phyloP scores from a whole-genome alignment of 2,329 filamentous ascomycete genomes.

The Zelopaecilomyces penicillatus region DNA sequence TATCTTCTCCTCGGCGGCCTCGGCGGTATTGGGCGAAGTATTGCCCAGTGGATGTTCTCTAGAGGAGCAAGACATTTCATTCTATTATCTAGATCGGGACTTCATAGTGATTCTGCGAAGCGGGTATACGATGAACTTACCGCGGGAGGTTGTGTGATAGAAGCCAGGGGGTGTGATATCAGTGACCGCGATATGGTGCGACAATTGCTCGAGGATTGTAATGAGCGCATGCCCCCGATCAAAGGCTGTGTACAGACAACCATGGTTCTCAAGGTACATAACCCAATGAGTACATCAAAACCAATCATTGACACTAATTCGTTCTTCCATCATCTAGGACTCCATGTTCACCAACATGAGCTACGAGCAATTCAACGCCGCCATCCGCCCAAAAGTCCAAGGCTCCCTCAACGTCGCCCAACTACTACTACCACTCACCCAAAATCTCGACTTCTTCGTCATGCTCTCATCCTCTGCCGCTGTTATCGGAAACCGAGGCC shows the following conservation, averaged over 20 bases:
- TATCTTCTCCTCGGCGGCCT: slow-evolving; percentile 3
- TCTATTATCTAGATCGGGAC: slow-evolving; percentile 2
- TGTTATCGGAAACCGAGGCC: slow-evolving; percentile 24
- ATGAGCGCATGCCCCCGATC: slow-evolving; percentile 11
- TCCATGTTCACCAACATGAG: slow-evolving; percentile 13
- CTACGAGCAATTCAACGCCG: slow-evolving; percentile 19
- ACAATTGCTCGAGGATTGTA: neutral
- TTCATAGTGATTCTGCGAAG: slow-evolving; percentile 1
- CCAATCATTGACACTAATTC: too few relatives aligned
- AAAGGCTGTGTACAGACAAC: slow-evolving; percentile 15
- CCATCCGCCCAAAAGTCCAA: slow-evolving; percentile 21
- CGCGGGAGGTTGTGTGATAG: slow-evolving; percentile 6
- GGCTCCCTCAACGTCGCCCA: slow-evolving; percentile 16
- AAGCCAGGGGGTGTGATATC: slow-evolving; percentile 12
- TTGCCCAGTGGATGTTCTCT: slow-evolving; percentile 4
- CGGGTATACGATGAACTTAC: slow-evolving; percentile 10
- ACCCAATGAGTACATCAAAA: too few relatives aligned
- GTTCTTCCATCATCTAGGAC: neutral
- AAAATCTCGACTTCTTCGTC: slow-evolving; percentile 29
- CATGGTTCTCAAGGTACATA: slow-evolving; percentile 12
- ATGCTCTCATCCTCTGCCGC: slow-evolving; percentile 26
- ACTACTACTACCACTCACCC: too few relatives aligned
- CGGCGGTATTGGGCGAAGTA: slow-evolving; percentile 3
- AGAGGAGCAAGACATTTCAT: slow-evolving; percentile 3
- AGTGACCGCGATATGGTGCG: slow-evolving; percentile 4